phyloP scores from a whole-genome alignment of 2,329 filamentous ascomycete species.

The Chaetomium sp. region DNA sequence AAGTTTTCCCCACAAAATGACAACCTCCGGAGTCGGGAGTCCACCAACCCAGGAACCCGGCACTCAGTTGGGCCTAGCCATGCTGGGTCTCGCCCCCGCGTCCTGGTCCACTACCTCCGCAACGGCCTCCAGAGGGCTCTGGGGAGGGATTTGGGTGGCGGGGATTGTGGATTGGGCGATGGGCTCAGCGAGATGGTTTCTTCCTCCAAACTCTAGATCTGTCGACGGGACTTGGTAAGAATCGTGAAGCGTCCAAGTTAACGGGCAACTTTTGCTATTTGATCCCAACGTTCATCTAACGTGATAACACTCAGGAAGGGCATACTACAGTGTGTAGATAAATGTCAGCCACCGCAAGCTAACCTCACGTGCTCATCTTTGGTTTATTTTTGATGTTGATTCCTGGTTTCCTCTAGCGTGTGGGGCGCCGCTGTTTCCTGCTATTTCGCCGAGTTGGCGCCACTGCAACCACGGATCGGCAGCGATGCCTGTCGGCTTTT shows the following conservation, averaged over 20 bases:
- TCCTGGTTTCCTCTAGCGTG: not conserved
- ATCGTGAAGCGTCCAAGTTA: too few relatives aligned
- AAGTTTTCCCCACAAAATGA: not conserved
- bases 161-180: not conserved
- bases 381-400: not conserved
- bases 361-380: not conserved
- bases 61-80: not conserved
- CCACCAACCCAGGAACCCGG: not conserved
- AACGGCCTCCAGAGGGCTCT: not conserved
- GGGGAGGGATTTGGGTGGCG: not conserved
- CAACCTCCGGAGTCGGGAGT: not conserved
- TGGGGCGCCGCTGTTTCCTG: not conserved
- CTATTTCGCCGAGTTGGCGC: conserved; percentile 8
- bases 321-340: not conserved
- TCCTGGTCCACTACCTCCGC: not conserved
- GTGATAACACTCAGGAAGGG: not conserved
- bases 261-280: not conserved
- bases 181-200: not conserved
- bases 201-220: not conserved
- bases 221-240: too few relatives aligned
- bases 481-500: not conserved
- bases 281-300: not conserved
- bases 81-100: not conserved
- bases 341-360: not conserved
- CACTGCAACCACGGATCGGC: conserved; percentile 4